Conservation (phyloP, 768 basidiomycete genomes). For the Lactarius akahatsu region DNA sequence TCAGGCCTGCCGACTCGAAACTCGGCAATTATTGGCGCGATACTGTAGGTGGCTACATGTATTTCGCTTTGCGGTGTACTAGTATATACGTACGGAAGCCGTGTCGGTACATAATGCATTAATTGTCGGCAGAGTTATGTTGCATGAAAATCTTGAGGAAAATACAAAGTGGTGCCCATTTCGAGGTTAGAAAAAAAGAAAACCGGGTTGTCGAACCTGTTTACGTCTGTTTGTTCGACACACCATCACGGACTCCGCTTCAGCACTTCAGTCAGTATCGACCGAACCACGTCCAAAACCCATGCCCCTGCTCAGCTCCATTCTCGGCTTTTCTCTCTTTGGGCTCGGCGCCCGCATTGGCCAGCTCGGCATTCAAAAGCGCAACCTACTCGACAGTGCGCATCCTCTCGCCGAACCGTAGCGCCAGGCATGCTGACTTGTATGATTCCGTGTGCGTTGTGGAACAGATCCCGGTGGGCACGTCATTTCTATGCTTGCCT, state of each 20-base stretch:
- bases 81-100: no score
- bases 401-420: slow-evolving; percentile 32
- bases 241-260: neutral
- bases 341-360: slow-evolving; percentile 83
- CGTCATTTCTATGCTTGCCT: slow-evolving; percentile 62
- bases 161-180: neutral
- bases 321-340: slow-evolving; percentile 77
- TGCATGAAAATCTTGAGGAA: neutral
- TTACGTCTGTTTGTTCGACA: neutral
- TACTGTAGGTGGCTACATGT: neutral
- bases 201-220: neutral
- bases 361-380: slow-evolving; percentile 82
- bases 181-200: no score
- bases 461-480: slow-evolving; percentile 70
- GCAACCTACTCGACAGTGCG: slow-evolving; percentile 79
- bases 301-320: slow-evolving; percentile 66
- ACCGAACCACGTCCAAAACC: slow-evolving; percentile 15
- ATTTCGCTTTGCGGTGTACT: neutral
- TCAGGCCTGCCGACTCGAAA: no score
- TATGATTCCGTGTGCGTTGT: neutral
- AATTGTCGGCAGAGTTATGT: neutral
- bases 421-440: neutral
- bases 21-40: neutral
- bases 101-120: neutral
- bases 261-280: neutral